A percentile compares a stretch with the other conserved stretches of the same genome.
Evolutionary conservation across 306 rosid species (phyloP).

Genomic region (Myrica gale): DNA sequence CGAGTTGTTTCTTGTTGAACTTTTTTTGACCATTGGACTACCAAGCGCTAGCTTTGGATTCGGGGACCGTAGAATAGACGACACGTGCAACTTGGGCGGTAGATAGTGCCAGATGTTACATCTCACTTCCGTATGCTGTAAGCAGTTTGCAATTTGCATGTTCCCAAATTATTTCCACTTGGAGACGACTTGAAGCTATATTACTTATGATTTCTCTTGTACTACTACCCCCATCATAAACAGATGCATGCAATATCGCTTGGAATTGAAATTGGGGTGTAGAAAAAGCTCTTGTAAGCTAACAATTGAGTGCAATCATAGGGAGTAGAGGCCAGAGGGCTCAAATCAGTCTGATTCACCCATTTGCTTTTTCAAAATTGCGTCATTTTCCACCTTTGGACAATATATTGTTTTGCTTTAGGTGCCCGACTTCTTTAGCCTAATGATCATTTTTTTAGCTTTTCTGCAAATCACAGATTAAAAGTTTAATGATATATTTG

Average conservation of each 20-base stretch:
- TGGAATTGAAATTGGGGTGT: too few species aligned
- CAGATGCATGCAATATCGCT: neutral
- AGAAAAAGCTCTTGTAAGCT: neutral
- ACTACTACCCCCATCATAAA: neutral
- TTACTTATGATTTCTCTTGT: neutral
- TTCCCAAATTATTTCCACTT: conserved; percentile 17
- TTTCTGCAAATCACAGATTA: conserved; percentile 22
- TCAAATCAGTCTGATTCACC: neutral
- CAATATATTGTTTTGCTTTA: conserved; percentile 31
- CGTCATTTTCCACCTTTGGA: conserved; percentile 38
- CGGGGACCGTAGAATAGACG: conserved; percentile 39
- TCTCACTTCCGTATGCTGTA: conserved; percentile 23
- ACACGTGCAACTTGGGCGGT: conserved; percentile 40
- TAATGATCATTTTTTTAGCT: conserved; percentile 12
- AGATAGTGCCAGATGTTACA: conserved; percentile 23
- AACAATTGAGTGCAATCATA: neutral
- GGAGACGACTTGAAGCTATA: neutral
- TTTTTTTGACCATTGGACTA: conserved; percentile 1
- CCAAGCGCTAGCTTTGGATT: conserved; percentile 3
- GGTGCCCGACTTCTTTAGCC: conserved; percentile 18
- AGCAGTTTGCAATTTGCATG: conserved; percentile 16
- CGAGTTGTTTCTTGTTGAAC: neutral
- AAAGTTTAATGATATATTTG: conserved; percentile 28
- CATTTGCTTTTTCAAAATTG: conserved; percentile 26
- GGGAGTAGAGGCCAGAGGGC: neutral